A percentile compares a stretch with the other conserved stretches of the same genome.
Evolutionary conservation across 2,329 filamentous ascomycete species (phyloP).

Genomic region (Thelonectria discophora): DNA sequence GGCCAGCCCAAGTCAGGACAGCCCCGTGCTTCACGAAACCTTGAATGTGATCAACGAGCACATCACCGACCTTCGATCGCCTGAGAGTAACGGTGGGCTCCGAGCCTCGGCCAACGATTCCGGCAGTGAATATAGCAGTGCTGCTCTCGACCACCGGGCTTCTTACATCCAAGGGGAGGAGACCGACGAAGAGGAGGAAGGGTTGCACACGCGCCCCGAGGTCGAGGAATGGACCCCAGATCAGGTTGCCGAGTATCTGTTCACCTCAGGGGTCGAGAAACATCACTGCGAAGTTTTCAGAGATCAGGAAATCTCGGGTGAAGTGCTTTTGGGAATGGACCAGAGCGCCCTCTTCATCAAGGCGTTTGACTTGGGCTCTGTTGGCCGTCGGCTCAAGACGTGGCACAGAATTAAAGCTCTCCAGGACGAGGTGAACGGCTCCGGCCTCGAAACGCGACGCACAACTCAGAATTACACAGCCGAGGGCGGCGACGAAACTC

Average conservation of each 20-base stretch:
- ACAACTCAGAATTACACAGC: constrained; percentile 67
- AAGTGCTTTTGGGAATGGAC: constrained; percentile 93
- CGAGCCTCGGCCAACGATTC: constrained; percentile 73
- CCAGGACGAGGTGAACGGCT: constrained; percentile 82
- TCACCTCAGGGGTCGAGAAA: constrained; percentile 83
- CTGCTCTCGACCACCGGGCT: constrained; percentile 75
- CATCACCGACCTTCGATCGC: constrained; percentile 81
- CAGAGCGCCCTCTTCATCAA: constrained; percentile 95
- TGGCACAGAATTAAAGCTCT: constrained; percentile 96
- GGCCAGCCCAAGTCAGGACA: constrained; percentile 58
- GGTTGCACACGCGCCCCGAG: constrained; percentile 72
- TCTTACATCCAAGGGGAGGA: constrained; percentile 96
- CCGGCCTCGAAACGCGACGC: constrained; percentile 54
- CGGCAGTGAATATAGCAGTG: constrained; percentile 90
- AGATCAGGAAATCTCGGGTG: constrained; percentile 95
- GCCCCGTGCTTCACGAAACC: constrained; percentile 90
- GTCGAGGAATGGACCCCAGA: constrained; percentile 82
- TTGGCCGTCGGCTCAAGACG: constrained; percentile 87
- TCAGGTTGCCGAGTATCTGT: constrained; percentile 89
- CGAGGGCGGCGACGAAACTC: constrained; percentile 64
- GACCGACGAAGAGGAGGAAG: constrained; percentile 92
- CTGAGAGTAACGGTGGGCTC: constrained; percentile 61
- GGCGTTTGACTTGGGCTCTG: constrained; percentile 90
- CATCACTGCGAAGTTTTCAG: constrained; percentile 93
- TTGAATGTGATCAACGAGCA: constrained; percentile 97